Base-by-base conservation (phyloP, 495 filamentous ascomycete genomes). In the Penicillium simplicissimum region DNA sequence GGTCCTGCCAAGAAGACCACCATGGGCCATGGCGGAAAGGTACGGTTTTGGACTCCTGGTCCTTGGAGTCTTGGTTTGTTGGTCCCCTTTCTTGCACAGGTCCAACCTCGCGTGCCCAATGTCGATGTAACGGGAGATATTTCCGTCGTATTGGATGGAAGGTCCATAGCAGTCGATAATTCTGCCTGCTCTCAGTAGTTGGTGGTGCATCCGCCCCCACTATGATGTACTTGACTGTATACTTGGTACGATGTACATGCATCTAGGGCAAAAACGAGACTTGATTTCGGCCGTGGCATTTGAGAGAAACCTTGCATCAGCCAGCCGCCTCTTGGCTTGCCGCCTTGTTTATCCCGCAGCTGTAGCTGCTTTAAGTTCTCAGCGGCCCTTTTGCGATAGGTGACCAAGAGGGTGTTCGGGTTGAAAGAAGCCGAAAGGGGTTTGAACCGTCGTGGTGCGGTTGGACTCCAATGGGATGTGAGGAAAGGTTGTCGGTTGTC, bases 171-270 rank as follows among this genome's bases (percentile, higher is more conserved):
- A 21, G 34, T 58, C 40, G 49, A 61, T 55, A 48, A 45, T 45
- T 11, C 17, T 13, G 11, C 9, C 17, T 45, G 42, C 8, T 23
- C 17, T 45, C n/a, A 10, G 17, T 13, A 48, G 52, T 38, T 48
- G 25, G 59, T 23, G 21, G 53, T 33, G 40, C 11, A 25, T 51
- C 55, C 55, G 57, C 52, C 65, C 62, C 65, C 62, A 59, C 65
- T 54, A 55, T 52, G 48, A 58, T 45, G 42, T 45, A 42, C 40
- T 17, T 11, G 28, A 31, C 6, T 31, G 28, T 31, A 31, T 31
- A 31, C 28, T 31, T 31, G 4, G 17, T 45, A 21, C 42, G 4
- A 31, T 62, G 53, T 58, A 53, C 49, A 19, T 40, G 53, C 34
- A 28, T 35, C 52, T 4, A 5, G 15, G 10, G 14, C 17, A 25